These are phyloP conservation scores for Pseudogymnoascus sp. DNA, from an alignment of 2,329 filamentous ascomycete species.

Conservation along the genomic window DNA sequence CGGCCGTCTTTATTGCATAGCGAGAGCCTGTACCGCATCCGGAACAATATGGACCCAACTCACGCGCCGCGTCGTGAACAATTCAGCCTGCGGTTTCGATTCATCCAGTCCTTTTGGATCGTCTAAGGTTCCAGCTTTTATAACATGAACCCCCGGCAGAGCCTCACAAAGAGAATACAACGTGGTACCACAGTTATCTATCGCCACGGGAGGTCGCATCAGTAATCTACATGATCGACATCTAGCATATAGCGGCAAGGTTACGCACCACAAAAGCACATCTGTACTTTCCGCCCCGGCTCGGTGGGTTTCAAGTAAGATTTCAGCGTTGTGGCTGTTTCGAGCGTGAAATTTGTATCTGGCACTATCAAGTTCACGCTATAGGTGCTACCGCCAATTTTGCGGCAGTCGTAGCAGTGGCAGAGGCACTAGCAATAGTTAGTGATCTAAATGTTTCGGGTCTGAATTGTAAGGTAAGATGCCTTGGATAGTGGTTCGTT, in stretches of 20 bases:
- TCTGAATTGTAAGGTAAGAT: neutral
- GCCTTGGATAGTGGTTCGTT: neutral
- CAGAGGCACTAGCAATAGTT: constrained; percentile 38
- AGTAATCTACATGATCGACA: neutral
- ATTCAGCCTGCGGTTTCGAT: constrained; percentile 20
- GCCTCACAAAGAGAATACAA: constrained; percentile 26
- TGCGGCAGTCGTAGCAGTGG: constrained; percentile 50
- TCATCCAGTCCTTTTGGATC: constrained; percentile 18
- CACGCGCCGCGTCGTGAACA: constrained; percentile 17
- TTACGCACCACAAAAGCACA: neutral
- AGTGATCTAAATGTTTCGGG: neutral
- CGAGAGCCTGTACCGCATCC: constrained; percentile 17
- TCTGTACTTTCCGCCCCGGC: neutral
- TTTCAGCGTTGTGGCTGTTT: constrained; percentile 17
- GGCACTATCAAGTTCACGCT: constrained; percentile 36
- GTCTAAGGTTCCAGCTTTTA: constrained; percentile 23
- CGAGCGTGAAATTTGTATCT: constrained; percentile 22
- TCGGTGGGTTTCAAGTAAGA: neutral
- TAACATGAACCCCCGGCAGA: constrained; percentile 18
- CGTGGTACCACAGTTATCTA: constrained; percentile 43
- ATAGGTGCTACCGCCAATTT: constrained; percentile 45
- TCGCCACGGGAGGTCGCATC: neutral
- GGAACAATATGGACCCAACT: constrained; percentile 17
- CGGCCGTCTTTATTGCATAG: constrained; percentile 13
- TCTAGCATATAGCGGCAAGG: neutral